These are phyloP conservation scores for Serendipita sp. DNA, from an alignment of 1,284 basidiomycete genomes.

Conservation along the genomic window DNA sequence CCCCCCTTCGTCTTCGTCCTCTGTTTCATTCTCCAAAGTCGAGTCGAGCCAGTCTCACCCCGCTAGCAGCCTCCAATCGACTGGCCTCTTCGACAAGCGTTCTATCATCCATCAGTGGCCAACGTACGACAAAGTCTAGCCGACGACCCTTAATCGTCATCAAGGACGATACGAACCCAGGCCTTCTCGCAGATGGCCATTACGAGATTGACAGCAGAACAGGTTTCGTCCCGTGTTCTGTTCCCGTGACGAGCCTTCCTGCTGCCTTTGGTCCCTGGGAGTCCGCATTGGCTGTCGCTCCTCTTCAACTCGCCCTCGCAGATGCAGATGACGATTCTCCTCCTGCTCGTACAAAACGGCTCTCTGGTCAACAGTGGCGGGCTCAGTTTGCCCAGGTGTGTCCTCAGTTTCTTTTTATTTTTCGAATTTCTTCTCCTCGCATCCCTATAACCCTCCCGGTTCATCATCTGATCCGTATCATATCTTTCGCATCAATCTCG, in stretches of 20 bases:
- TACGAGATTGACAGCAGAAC: conserved; percentile 13
- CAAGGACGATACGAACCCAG: conserved; percentile 7
- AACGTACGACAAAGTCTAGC: too few relatives aligned
- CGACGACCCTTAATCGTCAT: too few relatives aligned
- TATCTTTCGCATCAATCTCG: background rate
- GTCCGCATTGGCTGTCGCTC: conserved; percentile 11
- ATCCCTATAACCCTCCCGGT: conserved; percentile 12
- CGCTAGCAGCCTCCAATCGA: background rate
- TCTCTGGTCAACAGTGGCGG: conserved; percentile 14
- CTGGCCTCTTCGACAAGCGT: background rate
- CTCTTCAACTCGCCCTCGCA: background rate
- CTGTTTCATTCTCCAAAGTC: background rate
- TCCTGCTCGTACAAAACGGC: conserved; percentile 13
- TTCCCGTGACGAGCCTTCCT: conserved; percentile 12
- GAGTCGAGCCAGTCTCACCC: background rate
- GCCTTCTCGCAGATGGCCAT: conserved; percentile 6
- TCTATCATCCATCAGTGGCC: background rate
- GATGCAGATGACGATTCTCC: background rate
- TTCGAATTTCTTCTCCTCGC: background rate
- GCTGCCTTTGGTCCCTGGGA: conserved; percentile 12
- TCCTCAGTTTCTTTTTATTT: background rate
- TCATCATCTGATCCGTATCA: background rate
- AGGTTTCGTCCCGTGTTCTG: conserved; percentile 13
- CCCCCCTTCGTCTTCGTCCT: background rate
- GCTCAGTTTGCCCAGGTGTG: conserved; percentile 12